phyloP scores from a whole-genome alignment of 192 early-diverging fungal genomes.

The Kappamyces sp. region DNA sequence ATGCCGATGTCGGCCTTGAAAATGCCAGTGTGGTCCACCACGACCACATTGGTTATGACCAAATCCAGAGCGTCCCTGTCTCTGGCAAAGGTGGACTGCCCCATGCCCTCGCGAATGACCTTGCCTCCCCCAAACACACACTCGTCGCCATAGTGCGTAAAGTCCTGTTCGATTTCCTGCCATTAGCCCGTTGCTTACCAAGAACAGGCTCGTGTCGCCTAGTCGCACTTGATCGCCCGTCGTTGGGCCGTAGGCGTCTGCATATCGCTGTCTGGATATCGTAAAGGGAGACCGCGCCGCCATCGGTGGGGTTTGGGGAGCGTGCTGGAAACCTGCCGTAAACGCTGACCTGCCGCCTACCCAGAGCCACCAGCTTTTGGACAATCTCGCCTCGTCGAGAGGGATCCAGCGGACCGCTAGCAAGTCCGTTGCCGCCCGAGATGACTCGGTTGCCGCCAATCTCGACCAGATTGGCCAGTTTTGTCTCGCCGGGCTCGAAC shows the following conservation, averaged over 20 bases:
- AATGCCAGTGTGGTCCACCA: constrained; percentile 90
- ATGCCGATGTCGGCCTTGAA: constrained; percentile 98
- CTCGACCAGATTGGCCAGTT: constrained; percentile 72
- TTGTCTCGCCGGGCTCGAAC: constrained; percentile 93
- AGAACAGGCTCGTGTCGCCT: constrained; percentile 77
- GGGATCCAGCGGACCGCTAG: constrained; percentile 64
- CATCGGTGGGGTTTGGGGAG: constrained; percentile 41
- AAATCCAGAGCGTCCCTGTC: constrained; percentile 78
- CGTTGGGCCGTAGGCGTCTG: constrained; percentile 89
- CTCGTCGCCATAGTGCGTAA: constrained; percentile 89
- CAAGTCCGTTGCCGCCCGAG: constrained; percentile 79
- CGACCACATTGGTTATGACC: constrained; percentile 90
- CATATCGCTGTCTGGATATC: constrained; percentile 77
- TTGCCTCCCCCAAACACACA: constrained; percentile 93
- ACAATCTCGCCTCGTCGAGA: constrained; percentile 45
- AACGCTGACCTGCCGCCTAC: too few relatives aligned
- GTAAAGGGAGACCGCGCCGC: constrained; percentile 48
- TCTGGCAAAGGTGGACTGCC: constrained; percentile 61
- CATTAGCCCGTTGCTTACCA: too few relatives aligned
- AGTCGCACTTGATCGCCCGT: constrained; percentile 82
- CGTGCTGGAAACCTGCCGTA: constrained; percentile 62
- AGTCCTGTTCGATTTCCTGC: constrained; percentile 89
- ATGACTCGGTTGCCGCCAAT: constrained; percentile 79
- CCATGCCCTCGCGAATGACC: constrained; percentile 95
- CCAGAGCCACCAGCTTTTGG: constrained; percentile 33